Evolutionary conservation across 139 green algal species (phyloP).

Genomic region (Nannochloris sp.): DNA sequence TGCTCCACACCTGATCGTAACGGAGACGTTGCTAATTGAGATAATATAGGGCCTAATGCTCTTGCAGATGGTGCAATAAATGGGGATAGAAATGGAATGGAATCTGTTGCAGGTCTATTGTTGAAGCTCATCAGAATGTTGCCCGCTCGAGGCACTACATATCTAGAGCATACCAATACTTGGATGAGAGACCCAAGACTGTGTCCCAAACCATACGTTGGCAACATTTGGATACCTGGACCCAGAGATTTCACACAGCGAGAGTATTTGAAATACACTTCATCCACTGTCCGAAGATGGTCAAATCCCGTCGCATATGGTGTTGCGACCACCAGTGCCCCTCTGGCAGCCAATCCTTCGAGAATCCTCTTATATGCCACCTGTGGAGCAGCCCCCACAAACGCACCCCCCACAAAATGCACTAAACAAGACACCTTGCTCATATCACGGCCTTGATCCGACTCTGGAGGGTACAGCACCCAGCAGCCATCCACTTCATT

Average conservation of each 20-base stretch:
- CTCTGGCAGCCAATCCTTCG: constrained; percentile 59
- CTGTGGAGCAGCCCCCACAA: constrained; percentile 85
- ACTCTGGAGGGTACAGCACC: constrained; percentile 36
- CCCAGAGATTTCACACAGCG: constrained; percentile 45
- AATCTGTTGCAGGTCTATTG: constrained; percentile 60
- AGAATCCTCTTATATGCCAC: constrained; percentile 67
- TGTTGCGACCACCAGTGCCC: constrained; percentile 70
- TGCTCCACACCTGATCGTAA: constrained; percentile 43
- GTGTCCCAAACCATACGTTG: constrained; percentile 80
- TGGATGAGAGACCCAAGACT: constrained; percentile 77
- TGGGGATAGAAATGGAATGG: constrained; percentile 71
- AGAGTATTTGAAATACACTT: constrained; percentile 79
- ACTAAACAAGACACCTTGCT: constrained; percentile 33
- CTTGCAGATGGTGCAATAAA: constrained; percentile 64
- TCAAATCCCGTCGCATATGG: constrained; percentile 77
- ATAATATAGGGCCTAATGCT: constrained; percentile 62
- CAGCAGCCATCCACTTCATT: constrained; percentile 61
- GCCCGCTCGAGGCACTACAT: constrained; percentile 51
- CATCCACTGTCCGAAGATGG: constrained; percentile 79
- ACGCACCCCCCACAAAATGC: constrained; percentile 85
- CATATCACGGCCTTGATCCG: background rate
- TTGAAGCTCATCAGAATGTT: constrained; percentile 89
- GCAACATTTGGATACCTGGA: constrained; percentile 36
- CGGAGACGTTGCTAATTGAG: constrained; percentile 57
- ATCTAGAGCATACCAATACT: constrained; percentile 73